Percentiles rank a stretch among this genome's conserved stretches.
Evolutionary conservation across 176 grass and related monocot species (phyloP).

Genomic region (Pontederia crassipes): DNA sequence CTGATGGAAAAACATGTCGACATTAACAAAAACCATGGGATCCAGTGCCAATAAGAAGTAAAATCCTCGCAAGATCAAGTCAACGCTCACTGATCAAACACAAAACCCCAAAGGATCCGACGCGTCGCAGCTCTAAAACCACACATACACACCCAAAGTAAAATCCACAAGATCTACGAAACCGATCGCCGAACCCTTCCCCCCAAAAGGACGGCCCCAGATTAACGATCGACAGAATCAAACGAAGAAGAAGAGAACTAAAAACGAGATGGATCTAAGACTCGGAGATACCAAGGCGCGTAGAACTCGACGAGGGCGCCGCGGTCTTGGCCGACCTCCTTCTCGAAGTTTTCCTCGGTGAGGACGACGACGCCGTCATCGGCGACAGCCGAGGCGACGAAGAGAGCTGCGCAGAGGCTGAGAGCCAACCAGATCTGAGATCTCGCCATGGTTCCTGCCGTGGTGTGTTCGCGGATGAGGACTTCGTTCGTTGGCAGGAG

Average conservation of each 20-base stretch:
- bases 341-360: conserved; percentile 74
- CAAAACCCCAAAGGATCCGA: background rate
- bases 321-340: conserved; percentile 86
- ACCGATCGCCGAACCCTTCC: background rate
- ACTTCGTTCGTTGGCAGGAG: no score
- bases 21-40: background rate
- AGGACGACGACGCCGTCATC: conserved; percentile 58
- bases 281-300: conserved; percentile 48
- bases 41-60: background rate
- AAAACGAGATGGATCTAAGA: background rate
- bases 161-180: background rate
- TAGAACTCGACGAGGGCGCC: conserved; percentile 88
- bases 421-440: conserved; percentile 51
- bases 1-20: no score
- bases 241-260: background rate
- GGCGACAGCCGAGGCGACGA: conserved; percentile 27
- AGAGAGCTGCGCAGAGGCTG: conserved; percentile 22
- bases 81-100: background rate
- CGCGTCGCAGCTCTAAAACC: background rate
- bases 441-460: conserved; percentile 4
- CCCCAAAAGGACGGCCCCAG: no score
- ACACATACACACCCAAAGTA: no score
- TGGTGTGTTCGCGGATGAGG: no score
- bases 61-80: background rate
- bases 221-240: background rate